Percentiles rank a stretch among this genome's conserved stretches.
These are phyloP conservation scores for Fusarium sp. DNA, from an alignment of 2,329 filamentous ascomycete species.

Conservation along the genomic window DNA sequence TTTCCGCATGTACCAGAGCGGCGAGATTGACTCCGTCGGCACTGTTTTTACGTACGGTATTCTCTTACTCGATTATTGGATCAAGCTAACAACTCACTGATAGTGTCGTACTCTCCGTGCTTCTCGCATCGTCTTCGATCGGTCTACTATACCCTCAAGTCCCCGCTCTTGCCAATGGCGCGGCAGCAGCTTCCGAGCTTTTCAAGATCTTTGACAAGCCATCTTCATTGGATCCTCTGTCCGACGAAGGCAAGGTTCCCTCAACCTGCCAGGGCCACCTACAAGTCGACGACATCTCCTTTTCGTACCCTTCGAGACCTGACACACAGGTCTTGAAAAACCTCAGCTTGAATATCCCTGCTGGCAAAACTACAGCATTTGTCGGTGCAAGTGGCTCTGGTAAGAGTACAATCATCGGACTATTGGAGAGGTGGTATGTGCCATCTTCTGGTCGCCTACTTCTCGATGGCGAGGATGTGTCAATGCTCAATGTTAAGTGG, in stretches of 20 bases:
- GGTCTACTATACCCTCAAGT: constrained; percentile 31
- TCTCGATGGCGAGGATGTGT: constrained; percentile 57
- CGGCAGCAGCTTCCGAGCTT: constrained; percentile 33
- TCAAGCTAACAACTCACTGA: background rate
- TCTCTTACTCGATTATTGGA: rapidly evolving
- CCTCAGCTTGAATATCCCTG: constrained; percentile 67
- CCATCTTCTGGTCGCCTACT: constrained; percentile 53
- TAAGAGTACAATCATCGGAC: constrained; percentile 77
- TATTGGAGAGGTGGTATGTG: constrained; percentile 76
- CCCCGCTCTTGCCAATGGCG: constrained; percentile 27
- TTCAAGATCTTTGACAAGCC: constrained; percentile 34
- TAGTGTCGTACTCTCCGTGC: constrained; percentile 33
- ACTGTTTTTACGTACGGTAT: constrained; percentile 56
- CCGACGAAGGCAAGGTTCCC: background rate
- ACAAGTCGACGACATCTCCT: constrained; percentile 70
- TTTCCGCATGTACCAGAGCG: constrained; percentile 53
- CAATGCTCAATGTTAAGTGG: constrained; percentile 61
- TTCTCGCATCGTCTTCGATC: constrained; percentile 32
- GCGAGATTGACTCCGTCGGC: constrained; percentile 56
- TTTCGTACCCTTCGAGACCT: constrained; percentile 76
- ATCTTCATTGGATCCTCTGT: constrained; percentile 32
- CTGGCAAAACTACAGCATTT: constrained; percentile 77
- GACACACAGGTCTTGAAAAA: constrained; percentile 70
- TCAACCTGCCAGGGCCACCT: constrained; percentile 56
- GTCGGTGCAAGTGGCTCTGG: constrained; percentile 78